Conservation (phyloP, 2,329 filamentous ascomycete genomes). For the Sporothrix luriei region DNA sequence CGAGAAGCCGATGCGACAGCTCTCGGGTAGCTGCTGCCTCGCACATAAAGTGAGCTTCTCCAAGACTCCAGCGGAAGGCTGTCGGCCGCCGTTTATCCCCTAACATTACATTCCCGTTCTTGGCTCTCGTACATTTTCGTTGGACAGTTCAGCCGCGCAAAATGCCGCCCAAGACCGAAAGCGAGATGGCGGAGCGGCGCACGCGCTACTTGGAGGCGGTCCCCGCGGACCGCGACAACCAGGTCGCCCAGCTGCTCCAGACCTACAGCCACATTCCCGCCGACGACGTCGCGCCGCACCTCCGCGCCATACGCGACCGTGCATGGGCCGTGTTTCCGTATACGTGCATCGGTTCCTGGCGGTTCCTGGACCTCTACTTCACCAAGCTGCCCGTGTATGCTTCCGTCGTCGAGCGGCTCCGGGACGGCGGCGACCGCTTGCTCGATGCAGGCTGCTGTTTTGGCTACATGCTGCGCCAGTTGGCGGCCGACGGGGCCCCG, state of each 20-base stretch:
- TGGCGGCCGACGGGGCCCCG: conserved; percentile 47
- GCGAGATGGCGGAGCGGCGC: conserved; percentile 6
- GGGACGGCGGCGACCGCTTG: conserved; percentile 38
- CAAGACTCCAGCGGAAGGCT: neutral
- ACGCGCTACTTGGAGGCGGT: conserved; percentile 31
- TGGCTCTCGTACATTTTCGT: too few species aligned
- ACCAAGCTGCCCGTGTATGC: conserved; percentile 41
- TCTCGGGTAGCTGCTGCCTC: conserved; percentile 4
- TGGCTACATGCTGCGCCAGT: conserved; percentile 50
- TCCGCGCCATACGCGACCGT: conserved; percentile 38
- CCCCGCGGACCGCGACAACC: conserved; percentile 31
- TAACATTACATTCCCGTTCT: too few species aligned
- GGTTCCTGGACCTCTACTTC: conserved; percentile 46
- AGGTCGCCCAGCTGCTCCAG: conserved; percentile 37
- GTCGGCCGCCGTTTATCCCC: neutral
- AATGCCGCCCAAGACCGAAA: conserved; percentile 14
- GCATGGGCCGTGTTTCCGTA: conserved; percentile 46
- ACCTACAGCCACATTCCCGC: conserved; percentile 37
- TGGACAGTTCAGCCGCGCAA: neutral
- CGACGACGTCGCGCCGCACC: conserved; percentile 37
- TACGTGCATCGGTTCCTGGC: conserved; percentile 47
- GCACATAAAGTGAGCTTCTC: neutral
- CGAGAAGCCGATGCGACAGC: conserved; percentile 22
- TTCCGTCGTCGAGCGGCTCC: conserved; percentile 39
- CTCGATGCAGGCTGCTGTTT: conserved; percentile 52